Conservation (phyloP, 2,329 filamentous ascomycete species). For the Fusarium proliferatum region DNA sequence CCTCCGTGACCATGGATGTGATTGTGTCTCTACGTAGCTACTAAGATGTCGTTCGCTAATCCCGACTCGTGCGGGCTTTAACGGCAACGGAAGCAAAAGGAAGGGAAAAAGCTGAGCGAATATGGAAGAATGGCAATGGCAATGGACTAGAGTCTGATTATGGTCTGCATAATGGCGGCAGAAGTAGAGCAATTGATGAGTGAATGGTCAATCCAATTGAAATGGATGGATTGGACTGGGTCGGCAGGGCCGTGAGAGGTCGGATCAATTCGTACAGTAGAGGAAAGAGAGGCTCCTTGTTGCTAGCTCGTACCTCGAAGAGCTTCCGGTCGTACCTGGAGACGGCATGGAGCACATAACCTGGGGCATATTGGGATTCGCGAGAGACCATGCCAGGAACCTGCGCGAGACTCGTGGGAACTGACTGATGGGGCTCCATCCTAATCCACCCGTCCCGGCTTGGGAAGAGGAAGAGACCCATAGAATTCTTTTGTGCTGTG, state of each 20-base stretch:
- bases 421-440: constrained; percentile 31
- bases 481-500: constrained; percentile 31
- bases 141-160: constrained; percentile 11
- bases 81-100: constrained; percentile 21
- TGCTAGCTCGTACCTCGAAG: constrained; percentile 39
- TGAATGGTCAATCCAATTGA: constrained; percentile 17
- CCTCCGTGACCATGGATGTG: constrained; percentile 14
- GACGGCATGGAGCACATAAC: constrained; percentile 34
- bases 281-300: constrained; percentile 21
- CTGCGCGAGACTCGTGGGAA: constrained; percentile 37
- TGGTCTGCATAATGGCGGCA: constrained; percentile 20
- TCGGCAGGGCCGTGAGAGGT: constrained; percentile 40
- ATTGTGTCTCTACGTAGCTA: constrained; percentile 10
- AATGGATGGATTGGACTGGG: constrained; percentile 9
- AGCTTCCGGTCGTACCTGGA: constrained; percentile 42
- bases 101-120: constrained; percentile 17
- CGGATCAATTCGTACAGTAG: constrained; percentile 45
- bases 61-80: constrained; percentile 32
- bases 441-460: constrained; percentile 38
- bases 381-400: constrained; percentile 37
- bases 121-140: constrained; percentile 20
- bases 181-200: constrained; percentile 20
- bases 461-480: constrained; percentile 20
- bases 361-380: constrained; percentile 41
- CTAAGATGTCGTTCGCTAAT: constrained; percentile 18